Evolutionary conservation across 768 basidiomycete genomes (phyloP).

Genomic region (Boletus subparvulus): DNA sequence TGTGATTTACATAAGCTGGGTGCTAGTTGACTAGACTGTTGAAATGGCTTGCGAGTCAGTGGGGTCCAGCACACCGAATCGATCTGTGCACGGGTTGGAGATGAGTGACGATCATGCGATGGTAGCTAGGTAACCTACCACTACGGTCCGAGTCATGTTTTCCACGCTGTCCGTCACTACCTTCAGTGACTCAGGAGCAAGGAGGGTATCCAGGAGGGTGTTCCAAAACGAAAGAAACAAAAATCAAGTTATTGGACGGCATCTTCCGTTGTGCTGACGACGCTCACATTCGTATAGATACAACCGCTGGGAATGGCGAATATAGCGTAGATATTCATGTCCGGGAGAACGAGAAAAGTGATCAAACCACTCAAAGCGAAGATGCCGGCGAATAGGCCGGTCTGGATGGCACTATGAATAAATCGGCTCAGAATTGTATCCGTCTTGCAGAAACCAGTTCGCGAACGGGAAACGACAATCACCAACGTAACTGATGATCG

Average conservation of each 20-base stretch:
- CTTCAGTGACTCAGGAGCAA: constrained; percentile 2
- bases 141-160: not conserved
- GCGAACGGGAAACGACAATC: not conserved
- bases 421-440: not conserved
- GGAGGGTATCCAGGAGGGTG: constrained; percentile 3
- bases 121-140: not conserved
- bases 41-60: too few species aligned
- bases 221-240: too few species aligned
- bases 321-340: constrained; percentile 32
- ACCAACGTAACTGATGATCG: not conserved
- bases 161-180: not conserved
- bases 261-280: too few species aligned
- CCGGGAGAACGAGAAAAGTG: constrained; percentile 28
- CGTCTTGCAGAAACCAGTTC: not conserved
- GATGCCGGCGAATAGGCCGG: not conserved
- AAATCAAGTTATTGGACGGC: too few species aligned
- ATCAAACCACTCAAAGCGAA: not conserved
- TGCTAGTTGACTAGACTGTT: too few species aligned
- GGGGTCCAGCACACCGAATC: too few species aligned
- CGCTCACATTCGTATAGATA: constrained; percentile 17
- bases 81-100: not conserved
- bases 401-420: not conserved
- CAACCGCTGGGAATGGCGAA: constrained; percentile 39
- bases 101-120: not conserved
- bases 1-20: too few species aligned